A percentile compares a stretch with the other conserved stretches of the same genome.
Conservation (phyloP, 352 stramenopile species). For the Globisporangium okanoganense region DNA sequence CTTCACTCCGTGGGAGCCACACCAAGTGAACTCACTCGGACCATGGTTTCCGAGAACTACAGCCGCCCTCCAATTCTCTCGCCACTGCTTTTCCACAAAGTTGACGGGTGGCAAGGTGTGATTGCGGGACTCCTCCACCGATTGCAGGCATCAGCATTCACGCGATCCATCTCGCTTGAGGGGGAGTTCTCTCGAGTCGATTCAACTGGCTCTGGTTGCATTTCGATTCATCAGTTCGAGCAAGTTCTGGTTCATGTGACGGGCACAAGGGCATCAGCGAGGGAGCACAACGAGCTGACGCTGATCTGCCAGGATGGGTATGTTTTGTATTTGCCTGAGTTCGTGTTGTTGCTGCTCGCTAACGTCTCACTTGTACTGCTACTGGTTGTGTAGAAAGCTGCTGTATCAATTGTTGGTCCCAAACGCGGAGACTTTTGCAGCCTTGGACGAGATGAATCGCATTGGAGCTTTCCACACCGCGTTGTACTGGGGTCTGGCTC, state of each 20-base stretch:
- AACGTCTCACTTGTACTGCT: neutral
- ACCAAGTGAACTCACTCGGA: neutral
- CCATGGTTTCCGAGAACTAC: conserved; percentile 18
- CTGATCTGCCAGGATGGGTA: conserved; percentile 27
- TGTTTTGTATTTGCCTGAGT: neutral
- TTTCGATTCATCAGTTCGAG: conserved; percentile 23
- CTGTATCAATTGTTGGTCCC: conserved; percentile 26
- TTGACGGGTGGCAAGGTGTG: conserved; percentile 33
- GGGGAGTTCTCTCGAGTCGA: conserved; percentile 24
- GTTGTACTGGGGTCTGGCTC: conserved; percentile 24
- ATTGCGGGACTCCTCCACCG: conserved; percentile 44
- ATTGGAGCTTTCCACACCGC: conserved; percentile 23
- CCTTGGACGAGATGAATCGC: conserved; percentile 23
- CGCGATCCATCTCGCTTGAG: conserved; percentile 18
- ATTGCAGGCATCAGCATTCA: conserved; percentile 22
- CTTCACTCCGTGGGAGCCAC: conserved; percentile 20
- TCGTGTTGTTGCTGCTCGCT: neutral
- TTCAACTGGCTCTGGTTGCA: conserved; percentile 3
- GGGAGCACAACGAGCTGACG: conserved; percentile 22
- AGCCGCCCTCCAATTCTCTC: neutral
- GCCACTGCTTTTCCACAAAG: conserved; percentile 28
- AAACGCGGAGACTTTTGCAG: conserved; percentile 22
- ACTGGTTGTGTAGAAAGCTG: conserved; percentile 16
- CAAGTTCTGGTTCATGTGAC: conserved; percentile 18
- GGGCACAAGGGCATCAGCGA: conserved; percentile 6